phyloP scores from a whole-genome alignment of 352 stramenopile species.

The Peronospora belbahrii region DNA sequence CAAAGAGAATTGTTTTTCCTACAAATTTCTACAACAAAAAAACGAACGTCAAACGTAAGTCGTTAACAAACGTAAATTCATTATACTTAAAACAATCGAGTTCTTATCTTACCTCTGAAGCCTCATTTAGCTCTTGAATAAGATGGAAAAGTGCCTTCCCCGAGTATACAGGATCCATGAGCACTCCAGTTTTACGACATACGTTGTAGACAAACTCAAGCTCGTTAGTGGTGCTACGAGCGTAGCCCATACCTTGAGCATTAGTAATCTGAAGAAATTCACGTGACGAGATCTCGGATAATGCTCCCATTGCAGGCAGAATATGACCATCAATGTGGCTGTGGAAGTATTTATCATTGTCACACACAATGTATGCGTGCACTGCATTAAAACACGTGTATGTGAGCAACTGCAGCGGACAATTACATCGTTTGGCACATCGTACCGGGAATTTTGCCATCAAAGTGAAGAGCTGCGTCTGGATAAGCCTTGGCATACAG shows the following conservation, averaged over 20 bases:
- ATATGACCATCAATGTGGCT: conserved; percentile 72
- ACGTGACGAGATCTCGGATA: conserved; percentile 39
- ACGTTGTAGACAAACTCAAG: conserved; percentile 70
- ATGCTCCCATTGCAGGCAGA: conserved; percentile 57
- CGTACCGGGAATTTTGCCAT: conserved; percentile 28
- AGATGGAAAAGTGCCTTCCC: conserved; percentile 83
- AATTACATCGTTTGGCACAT: neutral
- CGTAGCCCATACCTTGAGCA: conserved; percentile 73
- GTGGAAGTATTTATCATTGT: conserved; percentile 81
- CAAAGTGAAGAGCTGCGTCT: conserved; percentile 35
- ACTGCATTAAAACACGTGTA: conserved; percentile 14
- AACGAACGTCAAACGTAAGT: neutral
- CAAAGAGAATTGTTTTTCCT: conserved; percentile 83
- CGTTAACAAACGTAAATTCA: no score
- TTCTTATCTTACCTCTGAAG: conserved; percentile 39
- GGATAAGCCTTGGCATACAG: conserved; percentile 40
- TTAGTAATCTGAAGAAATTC: conserved; percentile 78
- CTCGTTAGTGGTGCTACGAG: conserved; percentile 66
- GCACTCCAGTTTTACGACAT: conserved; percentile 59
- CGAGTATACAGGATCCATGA: conserved; percentile 86
- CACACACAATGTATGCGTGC: conserved; percentile 83
- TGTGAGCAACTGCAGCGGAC: neutral
- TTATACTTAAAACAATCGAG: no score
- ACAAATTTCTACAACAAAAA: conserved; percentile 54
- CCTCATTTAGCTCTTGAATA: conserved; percentile 65